Evolutionary conservation across 2,329 filamentous ascomycete species (phyloP).

Genomic region (Epichloe sylvatica): DNA sequence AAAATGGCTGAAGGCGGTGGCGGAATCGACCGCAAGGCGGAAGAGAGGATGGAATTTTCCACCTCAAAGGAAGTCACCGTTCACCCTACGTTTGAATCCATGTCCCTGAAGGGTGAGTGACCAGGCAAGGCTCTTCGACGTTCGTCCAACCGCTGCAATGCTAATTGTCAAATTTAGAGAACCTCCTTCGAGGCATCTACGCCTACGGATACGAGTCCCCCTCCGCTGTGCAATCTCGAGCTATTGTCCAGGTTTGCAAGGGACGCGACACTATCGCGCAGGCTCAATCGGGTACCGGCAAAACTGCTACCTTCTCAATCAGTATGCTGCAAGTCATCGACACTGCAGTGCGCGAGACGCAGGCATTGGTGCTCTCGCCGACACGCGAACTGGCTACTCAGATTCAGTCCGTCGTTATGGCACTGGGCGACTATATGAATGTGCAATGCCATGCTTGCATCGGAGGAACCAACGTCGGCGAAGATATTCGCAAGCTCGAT

Average conservation of each 20-base stretch:
- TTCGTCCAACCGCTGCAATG: neutral
- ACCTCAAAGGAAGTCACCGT: slow-evolving; percentile 97
- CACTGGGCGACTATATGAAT: slow-evolving; percentile 99
- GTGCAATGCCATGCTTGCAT: slow-evolving; percentile 98
- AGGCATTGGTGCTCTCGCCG: slow-evolving; percentile 88
- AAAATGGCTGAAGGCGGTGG: slow-evolving; percentile 73
- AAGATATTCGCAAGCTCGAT: slow-evolving; percentile 94
- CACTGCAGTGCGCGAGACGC: slow-evolving; percentile 79
- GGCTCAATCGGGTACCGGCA: slow-evolving; percentile 92
- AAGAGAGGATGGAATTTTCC: slow-evolving; percentile 95
- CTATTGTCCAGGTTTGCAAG: slow-evolving; percentile 98
- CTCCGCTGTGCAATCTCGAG: slow-evolving; percentile 92
- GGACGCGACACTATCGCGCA: slow-evolving; percentile 97
- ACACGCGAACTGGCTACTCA: slow-evolving; percentile 95
- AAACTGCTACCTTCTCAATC: slow-evolving; percentile 93
- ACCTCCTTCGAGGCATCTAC: slow-evolving; percentile 90
- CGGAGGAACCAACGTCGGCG: slow-evolving; percentile 91
- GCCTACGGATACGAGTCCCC: slow-evolving; percentile 98
- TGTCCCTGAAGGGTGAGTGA: slow-evolving; percentile 70
- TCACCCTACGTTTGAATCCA: slow-evolving; percentile 84
- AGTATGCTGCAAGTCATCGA: slow-evolving; percentile 94
- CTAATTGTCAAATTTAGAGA: slow-evolving; percentile 40
- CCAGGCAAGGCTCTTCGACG: no score
- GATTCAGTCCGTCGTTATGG: slow-evolving; percentile 97
- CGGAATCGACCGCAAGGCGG: slow-evolving; percentile 75